A percentile compares a stretch with the other conserved stretches of the same genome.
phyloP scores from a whole-genome alignment of 2,329 filamentous ascomycete genomes.

The Lachnellula subtilissima region DNA sequence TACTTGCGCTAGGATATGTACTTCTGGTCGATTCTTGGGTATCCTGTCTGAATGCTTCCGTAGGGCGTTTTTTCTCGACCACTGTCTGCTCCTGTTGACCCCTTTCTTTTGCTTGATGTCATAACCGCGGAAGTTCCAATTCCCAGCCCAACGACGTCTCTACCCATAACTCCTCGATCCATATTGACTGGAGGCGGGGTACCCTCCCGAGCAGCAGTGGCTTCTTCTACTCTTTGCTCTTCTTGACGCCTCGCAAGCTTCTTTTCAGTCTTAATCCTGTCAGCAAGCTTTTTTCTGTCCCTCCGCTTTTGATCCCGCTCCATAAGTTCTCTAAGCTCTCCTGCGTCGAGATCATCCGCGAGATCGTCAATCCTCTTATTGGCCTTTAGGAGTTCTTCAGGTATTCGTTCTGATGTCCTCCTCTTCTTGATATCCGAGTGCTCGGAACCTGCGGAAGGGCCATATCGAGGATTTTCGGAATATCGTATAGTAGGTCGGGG shows the following conservation, averaged over 20 bases:
- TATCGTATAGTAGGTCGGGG: conserved; percentile 81
- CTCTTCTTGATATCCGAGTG: conserved; percentile 43
- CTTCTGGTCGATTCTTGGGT: conserved; percentile 18
- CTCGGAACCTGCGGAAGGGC: conserved; percentile 39
- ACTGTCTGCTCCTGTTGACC: conserved; percentile 35
- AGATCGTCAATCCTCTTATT: conserved; percentile 64
- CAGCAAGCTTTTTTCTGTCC: conserved; percentile 66
- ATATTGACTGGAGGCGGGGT: conserved; percentile 51
- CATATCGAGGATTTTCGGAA: conserved; percentile 59
- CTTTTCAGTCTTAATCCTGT: conserved; percentile 62
- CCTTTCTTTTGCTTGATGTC: conserved; percentile 51
- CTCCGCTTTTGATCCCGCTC: conserved; percentile 79
- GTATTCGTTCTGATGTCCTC: conserved; percentile 45
- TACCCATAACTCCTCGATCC: conserved; percentile 56
- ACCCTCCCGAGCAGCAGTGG: conserved; percentile 47
- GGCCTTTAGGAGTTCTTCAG: conserved; percentile 55
- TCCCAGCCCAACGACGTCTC: conserved; percentile 52
- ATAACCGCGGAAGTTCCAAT: conserved; percentile 51
- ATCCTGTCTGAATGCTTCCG: conserved; percentile 15
- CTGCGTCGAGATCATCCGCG: conserved; percentile 79
- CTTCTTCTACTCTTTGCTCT: conserved; percentile 55
- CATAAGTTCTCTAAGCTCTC: conserved; percentile 80
- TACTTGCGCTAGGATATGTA: conserved; percentile 15
- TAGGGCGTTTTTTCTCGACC: conserved; percentile 32
- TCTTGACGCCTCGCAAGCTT: conserved; percentile 64